Conservation (phyloP, 177 flowering plant genomes). For the Tripterygium wilfordii region DNA sequence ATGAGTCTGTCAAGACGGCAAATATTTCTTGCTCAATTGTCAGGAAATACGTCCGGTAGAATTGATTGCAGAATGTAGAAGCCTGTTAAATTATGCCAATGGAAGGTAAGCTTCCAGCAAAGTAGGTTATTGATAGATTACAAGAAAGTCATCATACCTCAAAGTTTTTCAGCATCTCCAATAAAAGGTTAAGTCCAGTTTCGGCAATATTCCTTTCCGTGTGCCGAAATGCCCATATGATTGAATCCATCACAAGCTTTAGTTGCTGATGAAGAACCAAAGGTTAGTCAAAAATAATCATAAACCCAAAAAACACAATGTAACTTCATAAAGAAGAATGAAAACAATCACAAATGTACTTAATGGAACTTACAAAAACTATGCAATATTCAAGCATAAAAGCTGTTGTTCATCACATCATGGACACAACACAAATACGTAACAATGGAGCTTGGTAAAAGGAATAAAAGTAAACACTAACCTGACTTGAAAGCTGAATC, state of each 20-base stretch:
- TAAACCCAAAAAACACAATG: not conserved
- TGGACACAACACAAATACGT: too few relatives aligned
- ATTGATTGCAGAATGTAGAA: constrained; percentile 93
- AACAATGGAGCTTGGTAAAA: too few relatives aligned
- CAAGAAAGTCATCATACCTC: constrained; percentile 46
- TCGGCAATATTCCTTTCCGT: constrained; percentile 98
- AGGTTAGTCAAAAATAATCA: not conserved
- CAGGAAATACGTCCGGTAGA: constrained; percentile 76
- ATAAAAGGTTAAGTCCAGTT: constrained; percentile 86
- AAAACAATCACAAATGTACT: too few relatives aligned
- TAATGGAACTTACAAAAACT: too few relatives aligned
- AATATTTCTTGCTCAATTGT: constrained; percentile 94
- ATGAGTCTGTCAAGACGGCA: constrained; percentile 98
- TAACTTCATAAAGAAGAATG: too few relatives aligned
- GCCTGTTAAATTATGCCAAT: constrained; percentile 32
- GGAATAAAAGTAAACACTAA: constrained; percentile 14
- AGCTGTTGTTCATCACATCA: too few relatives aligned
- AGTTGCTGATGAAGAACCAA: constrained; percentile 52
- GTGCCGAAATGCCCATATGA: constrained; percentile 98
- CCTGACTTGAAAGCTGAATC: constrained; percentile 84
- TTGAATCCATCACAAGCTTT: constrained; percentile 96
- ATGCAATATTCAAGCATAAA: too few relatives aligned
- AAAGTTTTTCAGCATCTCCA: constrained; percentile 96
- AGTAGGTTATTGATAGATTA: not conserved
- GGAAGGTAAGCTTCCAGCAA: not conserved